A percentile compares a stretch with the other conserved stretches of the same genome.
phyloP scores from a whole-genome alignment of 768 basidiomycete species.

The Leucosporidium creatinivorum region DNA sequence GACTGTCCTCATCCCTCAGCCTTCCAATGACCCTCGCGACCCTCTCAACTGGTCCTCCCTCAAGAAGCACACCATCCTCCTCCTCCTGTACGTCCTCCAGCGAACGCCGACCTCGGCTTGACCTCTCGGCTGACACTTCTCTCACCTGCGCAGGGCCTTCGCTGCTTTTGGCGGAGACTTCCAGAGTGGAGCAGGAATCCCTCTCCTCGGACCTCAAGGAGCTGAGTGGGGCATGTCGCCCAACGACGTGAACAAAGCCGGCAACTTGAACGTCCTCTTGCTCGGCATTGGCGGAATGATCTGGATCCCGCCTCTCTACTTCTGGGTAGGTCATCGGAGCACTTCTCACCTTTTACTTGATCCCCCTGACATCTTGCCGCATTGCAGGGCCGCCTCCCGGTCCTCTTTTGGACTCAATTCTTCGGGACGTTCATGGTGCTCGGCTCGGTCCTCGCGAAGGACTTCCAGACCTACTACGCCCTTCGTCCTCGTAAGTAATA shows the following conservation, averaged over 20 bases:
- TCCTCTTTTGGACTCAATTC: slow-evolving; percentile 33
- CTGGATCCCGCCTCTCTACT: slow-evolving; percentile 28
- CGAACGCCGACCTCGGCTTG: too few relatives aligned
- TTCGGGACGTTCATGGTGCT: slow-evolving; percentile 31
- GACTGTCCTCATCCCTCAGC: slow-evolving; percentile 30
- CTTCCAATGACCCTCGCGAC: slow-evolving; percentile 37
- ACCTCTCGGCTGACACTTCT: too few relatives aligned
- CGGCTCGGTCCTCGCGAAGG: slow-evolving; percentile 17
- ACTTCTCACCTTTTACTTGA: too few relatives aligned
- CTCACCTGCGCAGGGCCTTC: too few relatives aligned
- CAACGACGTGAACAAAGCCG: slow-evolving; percentile 20
- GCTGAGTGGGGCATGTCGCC: slow-evolving; percentile 2
- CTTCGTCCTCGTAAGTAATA: slow-evolving; percentile 12
- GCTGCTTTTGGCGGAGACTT: slow-evolving; percentile 12
- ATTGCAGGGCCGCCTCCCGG: background rate
- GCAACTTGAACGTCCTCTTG: slow-evolving; percentile 29
- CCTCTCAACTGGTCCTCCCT: slow-evolving; percentile 37
- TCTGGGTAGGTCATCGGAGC: slow-evolving; percentile 23
- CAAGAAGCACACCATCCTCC: slow-evolving; percentile 33
- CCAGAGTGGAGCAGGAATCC: slow-evolving; percentile 29
- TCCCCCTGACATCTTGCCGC: too few relatives aligned
- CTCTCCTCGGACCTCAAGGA: background rate
- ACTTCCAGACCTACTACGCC: slow-evolving; percentile 24
- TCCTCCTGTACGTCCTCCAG: slow-evolving; percentile 1
- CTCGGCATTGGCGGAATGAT: slow-evolving; percentile 24